phyloP scores from a whole-genome alignment of 1,139 yeast genomes.

The Suhomyces anneliseae region DNA sequence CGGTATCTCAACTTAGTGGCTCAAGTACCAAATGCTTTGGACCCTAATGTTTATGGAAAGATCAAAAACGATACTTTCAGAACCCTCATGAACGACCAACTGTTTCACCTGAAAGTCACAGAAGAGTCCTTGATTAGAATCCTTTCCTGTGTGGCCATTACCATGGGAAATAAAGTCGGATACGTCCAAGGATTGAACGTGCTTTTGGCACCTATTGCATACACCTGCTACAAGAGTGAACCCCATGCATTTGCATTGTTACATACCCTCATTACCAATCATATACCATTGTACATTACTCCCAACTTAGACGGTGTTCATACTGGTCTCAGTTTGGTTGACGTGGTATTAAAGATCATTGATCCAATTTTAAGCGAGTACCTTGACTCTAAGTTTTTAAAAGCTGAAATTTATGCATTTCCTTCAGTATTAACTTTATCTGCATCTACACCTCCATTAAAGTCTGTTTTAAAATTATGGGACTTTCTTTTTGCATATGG shows the following conservation, averaged over 20 bases:
- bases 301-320: conserved; percentile 84
- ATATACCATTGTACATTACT: conserved; percentile 76
- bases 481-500: conserved; percentile 92
- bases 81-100: conserved; percentile 73
- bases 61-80: conserved; percentile 86
- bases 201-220: conserved; percentile 80
- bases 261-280: conserved; percentile 54
- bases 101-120: conserved; percentile 64
- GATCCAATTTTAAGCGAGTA: conserved; percentile 70
- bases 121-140: conserved; percentile 70
- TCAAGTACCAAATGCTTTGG: conserved; percentile 52
- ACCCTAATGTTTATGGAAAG: conserved; percentile 55
- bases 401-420: conserved; percentile 86
- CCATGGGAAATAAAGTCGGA: conserved; percentile 36
- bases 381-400: conserved; percentile 61
- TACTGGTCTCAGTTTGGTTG: conserved; percentile 70
- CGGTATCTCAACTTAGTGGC: conserved; percentile 56
- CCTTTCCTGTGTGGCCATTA: conserved; percentile 70
- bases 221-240: conserved; percentile 68
- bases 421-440: conserved; percentile 85
- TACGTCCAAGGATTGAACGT: conserved; percentile 95
- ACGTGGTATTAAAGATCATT: conserved; percentile 64
- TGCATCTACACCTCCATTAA: conserved; percentile 86
- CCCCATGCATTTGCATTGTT: conserved; percentile 82
- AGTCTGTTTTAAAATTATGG: conserved; percentile 79